Percentiles rank a stretch among this genome's conserved stretches.
These are phyloP conservation scores for Boletus coccyginus DNA, from an alignment of 768 basidiomycete species.

Conservation along the genomic window DNA sequence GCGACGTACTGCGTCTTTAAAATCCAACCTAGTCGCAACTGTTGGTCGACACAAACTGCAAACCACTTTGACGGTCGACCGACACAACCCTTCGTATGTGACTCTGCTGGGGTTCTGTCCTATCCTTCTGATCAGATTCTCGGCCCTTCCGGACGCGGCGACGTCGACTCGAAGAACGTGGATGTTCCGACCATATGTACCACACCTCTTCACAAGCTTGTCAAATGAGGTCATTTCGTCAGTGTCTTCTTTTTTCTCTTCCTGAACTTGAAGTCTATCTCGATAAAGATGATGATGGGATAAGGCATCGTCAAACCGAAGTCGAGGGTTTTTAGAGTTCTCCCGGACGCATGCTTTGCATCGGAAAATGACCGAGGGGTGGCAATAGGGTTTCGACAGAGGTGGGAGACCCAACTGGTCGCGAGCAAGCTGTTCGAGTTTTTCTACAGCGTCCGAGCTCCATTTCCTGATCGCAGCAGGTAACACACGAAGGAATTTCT, in stretches of 20 bases:
- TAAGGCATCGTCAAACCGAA: slow-evolving; percentile 4
- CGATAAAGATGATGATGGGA: slow-evolving; percentile 7
- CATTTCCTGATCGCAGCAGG: not conserved
- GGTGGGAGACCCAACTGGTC: not conserved
- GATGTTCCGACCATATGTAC: not conserved
- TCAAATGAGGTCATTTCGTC: not conserved
- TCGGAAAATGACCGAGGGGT: slow-evolving; percentile 9
- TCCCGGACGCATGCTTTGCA: slow-evolving; percentile 1
- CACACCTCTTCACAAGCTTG: not conserved
- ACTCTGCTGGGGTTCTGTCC: slow-evolving; percentile 5
- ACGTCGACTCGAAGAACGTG: slow-evolving; percentile 7
- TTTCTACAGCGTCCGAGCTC: slow-evolving; percentile 7
- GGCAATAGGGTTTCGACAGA: slow-evolving; percentile 4
- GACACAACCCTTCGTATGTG: not conserved
- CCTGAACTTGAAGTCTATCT: not conserved
- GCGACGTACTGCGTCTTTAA: slow-evolving; percentile 4
- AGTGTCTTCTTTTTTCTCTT: not conserved
- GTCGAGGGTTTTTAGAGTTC: not conserved
- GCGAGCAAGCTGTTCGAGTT: slow-evolving; percentile 9
- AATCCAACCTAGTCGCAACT: not conserved
- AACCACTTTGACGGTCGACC: slow-evolving; percentile 3
- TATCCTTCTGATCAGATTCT: slow-evolving; percentile 10
- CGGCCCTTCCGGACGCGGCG: not conserved
- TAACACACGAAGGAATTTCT: not conserved
- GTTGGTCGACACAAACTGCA: slow-evolving; percentile 4